Base-by-base conservation (phyloP, 495 filamentous ascomycete genomes). In the Neurospora sp. region DNA sequence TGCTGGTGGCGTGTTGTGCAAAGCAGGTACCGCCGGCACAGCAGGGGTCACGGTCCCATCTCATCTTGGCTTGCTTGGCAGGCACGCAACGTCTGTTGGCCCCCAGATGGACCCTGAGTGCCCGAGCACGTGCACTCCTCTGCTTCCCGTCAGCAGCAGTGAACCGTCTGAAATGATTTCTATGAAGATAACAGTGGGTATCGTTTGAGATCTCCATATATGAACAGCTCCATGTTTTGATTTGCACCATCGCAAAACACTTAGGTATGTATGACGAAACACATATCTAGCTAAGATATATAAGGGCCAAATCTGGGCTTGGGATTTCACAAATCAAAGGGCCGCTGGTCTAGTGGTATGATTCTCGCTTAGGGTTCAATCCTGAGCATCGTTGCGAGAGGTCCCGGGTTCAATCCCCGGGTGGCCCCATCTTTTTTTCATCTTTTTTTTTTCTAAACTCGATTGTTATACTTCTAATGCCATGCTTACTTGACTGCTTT, bases 341-440 rank as follows among this genome's bases (percentile, higher is more conserved):
- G 53, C 53, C 53, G 53, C 53, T 66, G 53, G 53, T 66, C 53
- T 66, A 66, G 53, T 66, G 53, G 53, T 66, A 66, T 66, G 53
- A 66, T 66, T 66, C 53, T 66, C 53, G 53, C 53, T 61, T 61
- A 61, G 53, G 53, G 53, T 61, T 61, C 53, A 61, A 61, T 61
- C 53, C 53, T 61, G 53, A 61, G 53, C 53, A 61, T 61, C 22
- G 5, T 61, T 61, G 53, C 53, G 53, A 61, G 53, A 61, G 53
- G 53, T 61, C 53, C 53, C 53, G 53, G 53, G 53, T 61, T 61
- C 53, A 48, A 48, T 48, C 44, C 44, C 44, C 44, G 44, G 44
- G 44, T 48, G 44, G 44, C 44, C 44, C 42, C 44, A 10, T 48
- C n/a, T 11, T 20, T 11, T 8, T 9, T 16, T 44, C 2, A 4